Base-by-base conservation (phyloP, 495 filamentous ascomycete species). In the Tuber umbilicatum region DNA sequence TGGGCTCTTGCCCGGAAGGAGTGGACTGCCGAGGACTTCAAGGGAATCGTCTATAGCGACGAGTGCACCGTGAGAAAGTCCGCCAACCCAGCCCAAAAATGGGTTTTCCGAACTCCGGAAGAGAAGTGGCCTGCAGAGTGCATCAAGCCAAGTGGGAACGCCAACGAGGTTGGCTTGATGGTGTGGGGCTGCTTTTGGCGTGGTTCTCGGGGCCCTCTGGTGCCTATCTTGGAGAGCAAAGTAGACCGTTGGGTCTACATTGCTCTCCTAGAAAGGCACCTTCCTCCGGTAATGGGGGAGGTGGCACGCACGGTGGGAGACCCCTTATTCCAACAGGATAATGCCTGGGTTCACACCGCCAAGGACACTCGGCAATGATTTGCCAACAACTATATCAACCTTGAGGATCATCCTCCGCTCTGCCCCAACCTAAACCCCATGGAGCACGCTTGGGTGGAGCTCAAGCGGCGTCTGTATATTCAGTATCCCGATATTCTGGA, bases 291-390 rank as follows among this genome's bases (percentile, higher is more conserved):
- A 41, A 40, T 42, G n/a, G 5, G 38, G 19, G 38, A 38, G 14
- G 21, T 42, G 40, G 16, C 5, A 1, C 37, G 68, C 0, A 35
- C 10, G 23, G 14, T 71, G 6, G 64, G 68, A 6, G 2, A 67
- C 60, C 1, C 70, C 31, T 14, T 73, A 21, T 80, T 80, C 70
- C 37, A 69, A 27, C 68, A 75, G 40, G 73, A 80, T 68, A 80
- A 80, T 50, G 55, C 70, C 2, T n/a, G 21, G 16, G 68, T 78
- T 17, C 70, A 80, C 67, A 71, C 23, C 31, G 68, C 73, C 2
- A 69, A 69, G 0, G 37, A 64, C 41, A 72, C 70, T 16, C 60
- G 9, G 23, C 31, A 40, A 10, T 73, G 47, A 23, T 72, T 80
- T 50, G 2, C 17, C 31, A 17, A 71, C 31, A 70, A 71, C 5